phyloP scores from a whole-genome alignment of 805 yeast genomes.

The Nakazawaea molendinolei region DNA sequence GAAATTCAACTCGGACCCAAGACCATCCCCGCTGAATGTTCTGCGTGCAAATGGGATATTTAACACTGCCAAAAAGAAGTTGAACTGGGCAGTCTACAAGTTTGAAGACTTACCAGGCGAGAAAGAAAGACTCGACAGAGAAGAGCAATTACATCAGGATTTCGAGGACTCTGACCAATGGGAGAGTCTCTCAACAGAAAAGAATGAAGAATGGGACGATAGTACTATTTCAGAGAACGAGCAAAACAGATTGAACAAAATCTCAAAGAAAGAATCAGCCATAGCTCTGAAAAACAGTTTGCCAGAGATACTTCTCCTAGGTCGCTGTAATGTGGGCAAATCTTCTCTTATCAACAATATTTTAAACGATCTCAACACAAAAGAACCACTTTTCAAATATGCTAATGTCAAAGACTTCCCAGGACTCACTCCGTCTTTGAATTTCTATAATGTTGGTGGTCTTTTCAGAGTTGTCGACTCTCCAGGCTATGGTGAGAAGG shows the following conservation, averaged over 20 bases:
- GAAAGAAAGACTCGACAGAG: conserved; percentile 22
- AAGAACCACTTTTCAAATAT: conserved; percentile 22
- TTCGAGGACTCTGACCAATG: no score
- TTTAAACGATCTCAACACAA: conserved; percentile 32
- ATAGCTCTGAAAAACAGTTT: conserved; percentile 27
- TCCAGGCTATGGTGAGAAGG: conserved; percentile 85
- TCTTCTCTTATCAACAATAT: conserved; percentile 67
- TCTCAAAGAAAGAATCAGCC: conserved; percentile 19
- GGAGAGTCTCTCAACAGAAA: conserved; percentile 12
- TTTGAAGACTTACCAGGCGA: conserved; percentile 56
- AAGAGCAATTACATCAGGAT: no score
- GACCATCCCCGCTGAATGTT: no score
- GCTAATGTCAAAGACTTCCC: conserved; percentile 36
- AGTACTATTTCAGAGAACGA: conserved; percentile 13
- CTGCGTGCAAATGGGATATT: conserved; percentile 36
- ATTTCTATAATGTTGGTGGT: conserved; percentile 63
- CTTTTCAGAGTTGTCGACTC: conserved; percentile 67
- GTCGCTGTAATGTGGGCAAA: conserved; percentile 84
- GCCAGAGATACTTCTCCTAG: conserved; percentile 74
- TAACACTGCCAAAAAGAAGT: conserved; percentile 34
- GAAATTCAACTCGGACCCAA: no score
- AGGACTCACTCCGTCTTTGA: conserved; percentile 52
- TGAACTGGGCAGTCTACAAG: conserved; percentile 56
- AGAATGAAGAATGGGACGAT: conserved; percentile 1
- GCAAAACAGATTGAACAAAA: conserved; percentile 21